phyloP scores from a whole-genome alignment of 495 filamentous ascomycete species.

The Hypoxylon lenormandii region DNA sequence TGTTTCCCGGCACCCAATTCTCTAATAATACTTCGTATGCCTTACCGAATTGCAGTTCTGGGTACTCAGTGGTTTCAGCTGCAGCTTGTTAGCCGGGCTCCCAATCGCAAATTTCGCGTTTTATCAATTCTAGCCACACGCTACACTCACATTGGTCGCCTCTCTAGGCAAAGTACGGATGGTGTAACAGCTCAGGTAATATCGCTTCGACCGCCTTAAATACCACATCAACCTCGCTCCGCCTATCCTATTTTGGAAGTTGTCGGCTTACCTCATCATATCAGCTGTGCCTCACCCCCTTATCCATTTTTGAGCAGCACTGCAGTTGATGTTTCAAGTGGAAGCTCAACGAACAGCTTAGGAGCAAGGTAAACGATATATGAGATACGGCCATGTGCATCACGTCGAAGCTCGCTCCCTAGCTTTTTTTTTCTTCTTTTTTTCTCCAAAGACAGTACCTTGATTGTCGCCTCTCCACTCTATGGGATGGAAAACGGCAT shows the following conservation, averaged over 20 bases:
- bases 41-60: slow-evolving; percentile 12
- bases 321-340: slow-evolving; percentile 25
- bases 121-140: slow-evolving; percentile 1
- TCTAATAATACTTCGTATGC: slow-evolving; percentile 43
- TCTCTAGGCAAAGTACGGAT: slow-evolving; percentile 5
- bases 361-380: slow-evolving; percentile 4
- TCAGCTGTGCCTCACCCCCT: slow-evolving; percentile 17
- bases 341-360: slow-evolving; percentile 18
- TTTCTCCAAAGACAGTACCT: neutral
- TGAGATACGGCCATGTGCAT: neutral
- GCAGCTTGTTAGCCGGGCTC: slow-evolving; percentile 7
- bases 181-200: slow-evolving; percentile 24
- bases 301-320: slow-evolving; percentile 1
- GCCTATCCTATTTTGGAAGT: slow-evolving; percentile 30
- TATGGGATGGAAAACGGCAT: neutral
- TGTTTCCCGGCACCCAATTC: neutral
- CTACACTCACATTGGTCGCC: slow-evolving; percentile 23
- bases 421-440: neutral
- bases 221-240: slow-evolving; percentile 7
- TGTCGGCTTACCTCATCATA: slow-evolving; percentile 19
- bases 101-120: slow-evolving; percentile 6
- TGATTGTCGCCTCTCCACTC: neutral
- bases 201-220: slow-evolving; percentile 8
- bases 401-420: slow-evolving; percentile 1
- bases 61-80: slow-evolving; percentile 34